phyloP scores from a whole-genome alignment of 768 basidiomycete species.

The Galerina sulciceps region DNA sequence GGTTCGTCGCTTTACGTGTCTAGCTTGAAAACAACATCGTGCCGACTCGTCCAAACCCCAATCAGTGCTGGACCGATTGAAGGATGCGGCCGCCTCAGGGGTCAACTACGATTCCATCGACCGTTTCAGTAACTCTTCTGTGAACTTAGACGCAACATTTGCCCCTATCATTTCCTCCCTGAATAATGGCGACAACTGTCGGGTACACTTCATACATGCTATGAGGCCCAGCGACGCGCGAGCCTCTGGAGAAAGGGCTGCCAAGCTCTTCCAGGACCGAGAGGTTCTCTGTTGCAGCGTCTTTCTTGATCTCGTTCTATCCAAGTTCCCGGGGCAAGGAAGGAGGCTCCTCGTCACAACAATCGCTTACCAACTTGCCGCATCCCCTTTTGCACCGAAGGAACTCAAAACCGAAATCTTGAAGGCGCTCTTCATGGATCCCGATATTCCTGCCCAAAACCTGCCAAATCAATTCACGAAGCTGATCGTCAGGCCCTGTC shows the following conservation, averaged over 20 bases:
- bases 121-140: neutral
- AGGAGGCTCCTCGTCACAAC: slow-evolving; percentile 9
- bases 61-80: slow-evolving; percentile 7
- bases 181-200: neutral
- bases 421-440: slow-evolving; percentile 5
- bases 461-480: slow-evolving; percentile 10
- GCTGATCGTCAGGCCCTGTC: slow-evolving; percentile 8
- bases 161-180: neutral
- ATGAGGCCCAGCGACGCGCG: slow-evolving; percentile 1
- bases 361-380: slow-evolving; percentile 12
- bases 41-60: too few relatives aligned
- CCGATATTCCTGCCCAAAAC: slow-evolving; percentile 11
- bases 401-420: slow-evolving; percentile 12
- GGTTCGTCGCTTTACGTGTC: too few relatives aligned
- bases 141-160: neutral
- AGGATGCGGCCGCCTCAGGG: slow-evolving; percentile 3
- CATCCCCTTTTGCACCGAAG: slow-evolving; percentile 4
- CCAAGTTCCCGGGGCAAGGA: slow-evolving; percentile 4
- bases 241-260: slow-evolving; percentile 5
- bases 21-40: too few relatives aligned
- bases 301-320: slow-evolving; percentile 6
- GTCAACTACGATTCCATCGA: slow-evolving; percentile 14
- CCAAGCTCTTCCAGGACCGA: slow-evolving; percentile 7
- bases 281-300: slow-evolving; percentile 2
- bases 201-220: slow-evolving; percentile 6